Evolutionary conservation across 306 rosid genomes (phyloP).

Genomic region (Trifolium subterraneum): DNA sequence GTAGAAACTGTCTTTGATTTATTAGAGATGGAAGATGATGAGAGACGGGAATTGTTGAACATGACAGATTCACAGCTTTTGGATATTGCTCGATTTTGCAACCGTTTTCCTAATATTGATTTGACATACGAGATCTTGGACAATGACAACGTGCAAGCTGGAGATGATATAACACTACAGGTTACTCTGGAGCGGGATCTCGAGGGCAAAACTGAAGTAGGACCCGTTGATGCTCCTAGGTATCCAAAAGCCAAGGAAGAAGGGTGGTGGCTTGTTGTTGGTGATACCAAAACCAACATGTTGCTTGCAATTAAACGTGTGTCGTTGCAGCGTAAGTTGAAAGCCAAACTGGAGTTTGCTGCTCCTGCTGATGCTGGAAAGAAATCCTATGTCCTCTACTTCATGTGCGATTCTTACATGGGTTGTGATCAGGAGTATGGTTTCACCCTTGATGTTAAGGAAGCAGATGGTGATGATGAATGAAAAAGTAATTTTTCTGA

Average conservation of each 20-base stretch:
- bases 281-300: slow-evolving; percentile 73
- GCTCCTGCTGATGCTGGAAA: slow-evolving; percentile 82
- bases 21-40: slow-evolving; percentile 20
- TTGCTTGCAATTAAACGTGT: slow-evolving; percentile 84
- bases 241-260: slow-evolving; percentile 19
- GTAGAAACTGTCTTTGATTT: slow-evolving; percentile 6
- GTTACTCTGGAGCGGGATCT: slow-evolving; percentile 21
- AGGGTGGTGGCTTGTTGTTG: slow-evolving; percentile 98
- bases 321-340: slow-evolving; percentile 70
- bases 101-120: slow-evolving; percentile 15
- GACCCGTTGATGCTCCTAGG: slow-evolving; percentile 13
- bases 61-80: slow-evolving; percentile 7
- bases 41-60: slow-evolving; percentile 13
- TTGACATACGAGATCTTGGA: neutral
- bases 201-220: slow-evolving; percentile 13
- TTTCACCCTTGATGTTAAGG: slow-evolving; percentile 71
- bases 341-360: slow-evolving; percentile 72
- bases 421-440: slow-evolving; percentile 93
- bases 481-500: slow-evolving; percentile 36
- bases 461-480: slow-evolving; percentile 55
- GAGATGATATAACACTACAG: neutral
- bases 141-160: slow-evolving; percentile 11
- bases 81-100: slow-evolving; percentile 10
- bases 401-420: slow-evolving; percentile 92
- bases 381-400: slow-evolving; percentile 72